Conservation (phyloP, 176 grass and related monocot species). For the Bolboschoenus planiculmis region DNA sequence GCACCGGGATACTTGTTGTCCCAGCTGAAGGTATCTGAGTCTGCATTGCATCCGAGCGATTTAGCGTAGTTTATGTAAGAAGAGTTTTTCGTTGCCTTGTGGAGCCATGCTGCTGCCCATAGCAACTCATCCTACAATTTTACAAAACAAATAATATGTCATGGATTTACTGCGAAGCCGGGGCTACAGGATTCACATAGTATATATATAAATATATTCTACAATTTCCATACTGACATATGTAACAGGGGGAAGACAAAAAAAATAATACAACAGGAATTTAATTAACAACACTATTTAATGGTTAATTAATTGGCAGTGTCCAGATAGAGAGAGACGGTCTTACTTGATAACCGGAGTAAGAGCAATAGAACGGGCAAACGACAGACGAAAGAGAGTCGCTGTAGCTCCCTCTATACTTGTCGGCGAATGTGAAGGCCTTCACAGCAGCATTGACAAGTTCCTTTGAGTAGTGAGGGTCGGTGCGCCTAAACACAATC, state of each 20-base stretch:
- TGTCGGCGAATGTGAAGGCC: conserved; percentile 33
- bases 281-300: not conserved
- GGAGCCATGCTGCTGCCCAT: conserved; percentile 35
- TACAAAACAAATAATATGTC: not conserved
- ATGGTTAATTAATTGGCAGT: not conserved
- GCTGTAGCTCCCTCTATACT: conserved; percentile 30
- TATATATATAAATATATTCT: no score
- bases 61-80: conserved; percentile 22
- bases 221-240: not conserved
- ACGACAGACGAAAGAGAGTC: conserved; percentile 28
- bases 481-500: conserved; percentile 26
- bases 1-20: conserved; percentile 32
- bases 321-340: not conserved
- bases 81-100: conserved; percentile 24
- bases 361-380: conserved; percentile 46
- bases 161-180: no score
- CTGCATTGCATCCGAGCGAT: conserved; percentile 3
- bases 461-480: conserved; percentile 27
- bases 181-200: no score
- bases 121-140: conserved; percentile 36
- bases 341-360: conserved; percentile 35
- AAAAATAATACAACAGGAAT: not conserved
- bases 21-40: conserved; percentile 32
- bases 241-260: not conserved
- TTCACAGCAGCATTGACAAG: conserved; percentile 3